phyloP scores from a whole-genome alignment of 2,329 filamentous ascomycete genomes.

The Kalmusia sp. region DNA sequence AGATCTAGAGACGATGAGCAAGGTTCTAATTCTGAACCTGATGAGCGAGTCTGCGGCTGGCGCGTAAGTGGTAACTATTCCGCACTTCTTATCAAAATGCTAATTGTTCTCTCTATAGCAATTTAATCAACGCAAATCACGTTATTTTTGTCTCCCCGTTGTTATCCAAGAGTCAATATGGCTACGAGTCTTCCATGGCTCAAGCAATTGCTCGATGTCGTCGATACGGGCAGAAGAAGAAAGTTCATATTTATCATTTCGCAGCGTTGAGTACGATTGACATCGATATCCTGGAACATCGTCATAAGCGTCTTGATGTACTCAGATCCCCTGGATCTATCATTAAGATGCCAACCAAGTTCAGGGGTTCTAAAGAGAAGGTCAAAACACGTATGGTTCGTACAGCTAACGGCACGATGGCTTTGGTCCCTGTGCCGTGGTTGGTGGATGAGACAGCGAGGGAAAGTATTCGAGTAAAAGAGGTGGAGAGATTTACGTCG shows the following conservation, averaged over 20 bases:
- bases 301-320: slow-evolving; percentile 38
- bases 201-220: slow-evolving; percentile 69
- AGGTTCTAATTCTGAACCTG: slow-evolving; percentile 65
- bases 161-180: slow-evolving; percentile 56
- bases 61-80: slow-evolving; percentile 63
- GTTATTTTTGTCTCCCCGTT: slow-evolving; percentile 68
- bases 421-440: slow-evolving; percentile 38
- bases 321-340: neutral
- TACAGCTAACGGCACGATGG: slow-evolving; percentile 20
- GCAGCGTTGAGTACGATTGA: slow-evolving; percentile 77
- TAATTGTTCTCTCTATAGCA: slow-evolving; percentile 51
- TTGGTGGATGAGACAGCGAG: slow-evolving; percentile 20
- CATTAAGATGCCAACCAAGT: neutral
- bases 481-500: slow-evolving; percentile 29
- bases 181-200: slow-evolving; percentile 65
- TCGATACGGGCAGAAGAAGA: slow-evolving; percentile 64
- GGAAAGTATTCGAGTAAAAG: slow-evolving; percentile 17
- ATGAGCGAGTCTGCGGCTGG: slow-evolving; percentile 66
- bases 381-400: slow-evolving; percentile 30
- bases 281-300: slow-evolving; percentile 55
- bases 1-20: too few species aligned
- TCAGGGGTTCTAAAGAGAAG: too few species aligned
- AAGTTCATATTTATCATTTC: slow-evolving; percentile 71
- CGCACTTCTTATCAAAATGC: too few species aligned
- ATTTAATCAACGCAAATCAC: slow-evolving; percentile 69